phyloP scores from a whole-genome alignment of 164 flowering plant genomes.

The Berberis vulgaris region DNA sequence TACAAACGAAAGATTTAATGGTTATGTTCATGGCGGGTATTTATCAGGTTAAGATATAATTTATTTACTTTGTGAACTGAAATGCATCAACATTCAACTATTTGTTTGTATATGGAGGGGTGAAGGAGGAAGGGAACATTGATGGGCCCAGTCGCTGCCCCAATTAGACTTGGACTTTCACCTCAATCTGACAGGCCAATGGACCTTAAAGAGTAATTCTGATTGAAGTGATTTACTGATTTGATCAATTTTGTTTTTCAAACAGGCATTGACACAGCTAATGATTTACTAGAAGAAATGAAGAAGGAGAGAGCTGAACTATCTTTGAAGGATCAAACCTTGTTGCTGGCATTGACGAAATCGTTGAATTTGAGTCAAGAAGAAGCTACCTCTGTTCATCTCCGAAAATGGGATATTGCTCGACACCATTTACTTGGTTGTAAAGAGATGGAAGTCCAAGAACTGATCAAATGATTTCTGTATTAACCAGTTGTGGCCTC shows the following conservation, averaged over 20 bases:
- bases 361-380: conserved; percentile 39
- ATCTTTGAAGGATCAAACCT: conserved; percentile 18
- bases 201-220: not conserved
- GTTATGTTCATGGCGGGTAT: conserved; percentile 90
- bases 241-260: not conserved
- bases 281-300: conserved; percentile 51
- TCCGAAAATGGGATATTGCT: conserved; percentile 56
- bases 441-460: conserved; percentile 38
- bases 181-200: not conserved
- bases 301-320: conserved; percentile 25
- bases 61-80: not conserved
- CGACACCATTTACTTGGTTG: conserved; percentile 41
- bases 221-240: not conserved
- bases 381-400: conserved; percentile 35
- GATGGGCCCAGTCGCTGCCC: not conserved
- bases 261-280: conserved; percentile 67
- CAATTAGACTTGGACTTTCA: not conserved
- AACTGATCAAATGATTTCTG: conserved; percentile 48
- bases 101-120: not conserved
- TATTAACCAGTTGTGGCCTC: not conserved
- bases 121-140: not conserved
- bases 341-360: conserved; percentile 44
- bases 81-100: not conserved
- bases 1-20: conserved; percentile 78
- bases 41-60: conserved; percentile 50